Conservation (phyloP, 495 filamentous ascomycete genomes). For the Amorphotheca resinae region DNA sequence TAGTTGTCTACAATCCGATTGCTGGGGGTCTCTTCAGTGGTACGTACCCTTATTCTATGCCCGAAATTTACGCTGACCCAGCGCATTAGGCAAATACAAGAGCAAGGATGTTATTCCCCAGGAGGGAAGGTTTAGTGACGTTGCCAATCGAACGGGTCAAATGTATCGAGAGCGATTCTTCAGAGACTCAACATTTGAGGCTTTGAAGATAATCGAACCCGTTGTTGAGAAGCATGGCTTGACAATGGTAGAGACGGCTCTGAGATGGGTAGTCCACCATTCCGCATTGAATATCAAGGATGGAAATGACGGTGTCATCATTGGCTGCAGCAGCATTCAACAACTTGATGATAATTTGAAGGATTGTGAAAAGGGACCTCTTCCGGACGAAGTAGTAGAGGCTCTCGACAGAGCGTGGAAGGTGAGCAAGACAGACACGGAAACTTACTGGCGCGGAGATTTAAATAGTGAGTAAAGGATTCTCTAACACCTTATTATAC, state of each 20-base stretch:
- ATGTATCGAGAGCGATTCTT: conserved; percentile 75
- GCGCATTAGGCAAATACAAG: conserved; percentile 61
- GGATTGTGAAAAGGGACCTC: conserved; percentile 72
- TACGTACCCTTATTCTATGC: conserved; percentile 35
- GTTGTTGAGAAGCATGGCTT: conserved; percentile 63
- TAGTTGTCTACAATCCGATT: conserved; percentile 86
- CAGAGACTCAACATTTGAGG: conserved; percentile 63
- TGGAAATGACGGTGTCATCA: conserved; percentile 69
- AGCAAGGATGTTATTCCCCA: conserved; percentile 49
- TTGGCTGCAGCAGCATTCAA: conserved; percentile 62
- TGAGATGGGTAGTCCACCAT: conserved; percentile 75
- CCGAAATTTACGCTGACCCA: neutral
- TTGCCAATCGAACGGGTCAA: conserved; percentile 33
- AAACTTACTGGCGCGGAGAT: conserved; percentile 67
- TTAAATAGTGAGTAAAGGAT: conserved; percentile 41
- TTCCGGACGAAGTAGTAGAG: conserved; percentile 73
- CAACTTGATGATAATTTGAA: conserved; percentile 68
- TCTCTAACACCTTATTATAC: neutral
- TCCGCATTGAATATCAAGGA: conserved; percentile 61
- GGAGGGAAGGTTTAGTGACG: conserved; percentile 58
- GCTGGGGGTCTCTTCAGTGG: conserved; percentile 78
- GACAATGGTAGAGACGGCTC: conserved; percentile 68
- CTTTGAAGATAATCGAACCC: conserved; percentile 58
- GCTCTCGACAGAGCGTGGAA: conserved; percentile 68
- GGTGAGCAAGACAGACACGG: conserved; percentile 51